Base-by-base conservation (phyloP, 2,329 filamentous ascomycete genomes). In the Sarocladium strictum region DNA sequence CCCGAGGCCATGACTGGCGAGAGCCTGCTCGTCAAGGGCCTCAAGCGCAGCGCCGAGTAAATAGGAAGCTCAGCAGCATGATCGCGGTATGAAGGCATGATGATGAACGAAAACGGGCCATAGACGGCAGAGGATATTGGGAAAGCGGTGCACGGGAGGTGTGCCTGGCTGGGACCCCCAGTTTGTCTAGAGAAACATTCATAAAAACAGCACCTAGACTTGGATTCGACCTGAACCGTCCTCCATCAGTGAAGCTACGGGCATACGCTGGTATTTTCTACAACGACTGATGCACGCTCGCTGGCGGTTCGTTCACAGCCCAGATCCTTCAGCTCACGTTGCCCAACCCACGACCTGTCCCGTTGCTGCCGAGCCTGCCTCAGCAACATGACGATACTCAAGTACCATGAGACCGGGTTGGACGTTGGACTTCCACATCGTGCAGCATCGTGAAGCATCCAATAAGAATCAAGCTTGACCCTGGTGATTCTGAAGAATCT, bases 1-100 rank as follows among this genome's bases (percentile, higher is more conserved):
- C 93, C 94, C 4, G 83, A 89, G 65, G 92, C 93, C 71, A 99
- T 99, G 94, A 89, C 88, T 56, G 92, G 94, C 56, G 76, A 78
- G 66, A 96, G 85, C 72, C 79, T 99, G 65, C 78, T 99, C 63
- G 75, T 91, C 65, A 95, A 90, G 83, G 68, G 77, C 74, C 62
- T 86, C 52, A 69, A 71, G 66, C 61, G 68, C 53, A 58, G 58
- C 41, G 64, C 65, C 35, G 58, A 64, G 57, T 65, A 62, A 62
- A 57, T 17, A 9, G 50, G 19, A 24, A 26, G 15, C 10, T 53
- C 12, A 29, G 26, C 4, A 23, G 52, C 29, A 33, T 19, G 23
- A 54, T 53, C 29, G 54, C 21, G 33, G 26, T 32, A 53, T 40
- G 17, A 33, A 29, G 27, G 27, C n/a, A 33, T 35, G 32, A 33